Evolutionary conservation across 805 yeast species (phyloP).

Genomic region (Millerago galiae): DNA sequence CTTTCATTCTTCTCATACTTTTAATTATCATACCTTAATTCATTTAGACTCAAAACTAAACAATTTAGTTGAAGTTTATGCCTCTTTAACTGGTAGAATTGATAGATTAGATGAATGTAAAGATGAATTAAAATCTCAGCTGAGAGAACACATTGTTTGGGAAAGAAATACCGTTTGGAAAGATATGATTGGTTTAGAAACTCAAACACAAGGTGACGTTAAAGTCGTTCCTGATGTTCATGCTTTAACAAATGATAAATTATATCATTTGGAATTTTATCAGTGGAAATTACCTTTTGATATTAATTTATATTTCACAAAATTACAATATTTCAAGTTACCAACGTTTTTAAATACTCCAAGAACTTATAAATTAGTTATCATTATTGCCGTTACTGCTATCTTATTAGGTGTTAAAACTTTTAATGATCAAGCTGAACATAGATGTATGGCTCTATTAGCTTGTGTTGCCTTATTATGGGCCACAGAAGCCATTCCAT

Average conservation of each 20-base stretch:
- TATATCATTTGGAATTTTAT: conserved; percentile 29
- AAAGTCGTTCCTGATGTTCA: conserved; percentile 33
- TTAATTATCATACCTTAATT: conserved; percentile 40
- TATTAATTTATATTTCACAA: conserved; percentile 21
- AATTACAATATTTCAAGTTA: conserved; percentile 27
- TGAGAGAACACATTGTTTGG: conserved; percentile 93
- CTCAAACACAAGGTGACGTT: conserved; percentile 43
- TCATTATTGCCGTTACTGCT: conserved; percentile 47
- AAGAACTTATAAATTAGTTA: conserved; percentile 41
- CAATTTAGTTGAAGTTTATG: conserved; percentile 46
- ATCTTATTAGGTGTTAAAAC: conserved; percentile 53
- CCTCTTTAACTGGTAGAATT: conserved; percentile 35
- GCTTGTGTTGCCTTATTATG: conserved; percentile 67
- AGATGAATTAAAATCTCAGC: conserved; percentile 49
- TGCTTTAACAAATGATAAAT: conserved; percentile 20
- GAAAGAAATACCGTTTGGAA: conserved; percentile 96
- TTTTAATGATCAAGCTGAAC: conserved; percentile 53
- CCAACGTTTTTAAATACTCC: conserved; percentile 44
- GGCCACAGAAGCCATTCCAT: conserved; percentile 94
- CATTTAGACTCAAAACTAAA: conserved; percentile 48
- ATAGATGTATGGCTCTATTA: conserved; percentile 59
- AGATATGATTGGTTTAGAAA: conserved; percentile 82
- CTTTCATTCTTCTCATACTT: conserved; percentile 47
- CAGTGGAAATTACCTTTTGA: conserved; percentile 26
- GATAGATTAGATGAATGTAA: conserved; percentile 36